phyloP scores from a whole-genome alignment of 73 alveolate species.

The Uronychia setigera region DNA sequence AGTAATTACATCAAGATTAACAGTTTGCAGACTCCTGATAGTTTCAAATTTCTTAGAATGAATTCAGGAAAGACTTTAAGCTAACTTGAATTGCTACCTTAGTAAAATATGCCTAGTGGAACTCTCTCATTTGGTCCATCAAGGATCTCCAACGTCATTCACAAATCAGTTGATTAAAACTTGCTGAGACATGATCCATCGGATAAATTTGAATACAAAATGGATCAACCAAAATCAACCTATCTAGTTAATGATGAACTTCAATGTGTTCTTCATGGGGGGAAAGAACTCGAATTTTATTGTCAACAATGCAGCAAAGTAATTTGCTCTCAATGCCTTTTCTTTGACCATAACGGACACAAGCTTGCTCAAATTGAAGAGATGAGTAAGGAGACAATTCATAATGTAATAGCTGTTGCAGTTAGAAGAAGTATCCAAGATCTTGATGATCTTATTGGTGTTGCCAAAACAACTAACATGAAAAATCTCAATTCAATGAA shows the following conservation, averaged over 20 bases:
- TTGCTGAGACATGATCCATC: too few relatives aligned
- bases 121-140: too few relatives aligned
- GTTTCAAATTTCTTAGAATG: not conserved
- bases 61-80: not conserved
- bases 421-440: not conserved
- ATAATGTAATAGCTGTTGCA: too few relatives aligned
- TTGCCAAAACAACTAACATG: not conserved
- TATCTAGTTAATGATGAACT: not conserved
- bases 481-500: not conserved
- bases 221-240: not conserved
- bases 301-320: conserved; percentile 1
- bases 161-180: too few relatives aligned
- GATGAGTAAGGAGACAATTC: not conserved
- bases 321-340: conserved; percentile 6
- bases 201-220: not conserved
- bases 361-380: conserved; percentile 3
- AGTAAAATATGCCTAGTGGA: too few relatives aligned
- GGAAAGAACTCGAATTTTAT: conserved; percentile 2
- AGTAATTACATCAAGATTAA: too few relatives aligned
- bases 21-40: not conserved
- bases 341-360: conserved; percentile 21
- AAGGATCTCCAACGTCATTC: too few relatives aligned
- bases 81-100: not conserved
- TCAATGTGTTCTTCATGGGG: not conserved
- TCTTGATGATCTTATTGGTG: not conserved